Percentiles rank a stretch among this genome's conserved stretches.
These are phyloP conservation scores for Aspergillus fructus DNA, from an alignment of 2,329 filamentous ascomycete species.

Conservation along the genomic window DNA sequence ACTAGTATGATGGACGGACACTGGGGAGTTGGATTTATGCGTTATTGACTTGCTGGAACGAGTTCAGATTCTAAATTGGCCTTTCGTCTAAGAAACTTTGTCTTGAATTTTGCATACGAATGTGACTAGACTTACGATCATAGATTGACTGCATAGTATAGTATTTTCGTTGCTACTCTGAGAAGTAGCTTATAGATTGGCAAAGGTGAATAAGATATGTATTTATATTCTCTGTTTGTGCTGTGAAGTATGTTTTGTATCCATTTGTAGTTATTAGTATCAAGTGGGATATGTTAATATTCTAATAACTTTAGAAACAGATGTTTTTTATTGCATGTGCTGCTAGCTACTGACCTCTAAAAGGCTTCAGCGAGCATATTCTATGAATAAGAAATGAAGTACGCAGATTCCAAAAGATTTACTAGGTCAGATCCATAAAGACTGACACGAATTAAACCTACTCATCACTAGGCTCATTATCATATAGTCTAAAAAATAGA, in stretches of 20 bases:
- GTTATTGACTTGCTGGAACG: slow-evolving; percentile 2
- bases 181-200: not conserved
- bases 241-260: not conserved
- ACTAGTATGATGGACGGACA: slow-evolving; percentile 14
- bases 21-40: not conserved
- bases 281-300: too few relatives aligned
- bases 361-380: not conserved
- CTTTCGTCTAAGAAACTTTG: not conserved
- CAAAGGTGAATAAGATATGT: not conserved
- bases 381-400: not conserved
- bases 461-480: not conserved
- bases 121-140: slow-evolving; percentile 4
- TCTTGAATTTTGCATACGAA: not conserved
- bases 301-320: too few relatives aligned
- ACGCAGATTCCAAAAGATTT: not conserved
- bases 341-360: not conserved
- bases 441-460: not conserved
- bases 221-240: not conserved
- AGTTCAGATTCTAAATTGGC: slow-evolving; percentile 1
- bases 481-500: not conserved
- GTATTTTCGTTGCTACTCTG: slow-evolving; percentile 5
- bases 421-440: not conserved
- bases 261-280: not conserved
- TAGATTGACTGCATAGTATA: slow-evolving; percentile 11
- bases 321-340: not conserved